A percentile compares a stretch with the other conserved stretches of the same genome.
These are phyloP conservation scores for Annulohypoxylon maeteangense DNA, from an alignment of 495 filamentous ascomycete genomes.

Conservation along the genomic window DNA sequence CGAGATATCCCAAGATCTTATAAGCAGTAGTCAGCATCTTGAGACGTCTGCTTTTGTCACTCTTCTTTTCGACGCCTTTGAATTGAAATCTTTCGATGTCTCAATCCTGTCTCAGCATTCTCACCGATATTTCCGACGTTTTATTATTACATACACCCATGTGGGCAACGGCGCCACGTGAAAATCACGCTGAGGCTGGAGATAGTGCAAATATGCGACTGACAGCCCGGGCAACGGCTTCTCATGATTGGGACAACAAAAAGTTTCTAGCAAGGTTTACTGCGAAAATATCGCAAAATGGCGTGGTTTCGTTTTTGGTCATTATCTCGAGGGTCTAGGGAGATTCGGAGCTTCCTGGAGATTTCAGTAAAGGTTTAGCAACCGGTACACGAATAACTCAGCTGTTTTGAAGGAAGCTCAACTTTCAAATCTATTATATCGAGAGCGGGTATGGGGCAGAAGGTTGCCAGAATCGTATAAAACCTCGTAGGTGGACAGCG, in stretches of 20 bases:
- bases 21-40: not conserved
- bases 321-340: not conserved
- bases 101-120: slow-evolving; percentile 38
- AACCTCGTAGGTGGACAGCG: not conserved
- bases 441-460: not conserved
- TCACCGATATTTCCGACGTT: slow-evolving; percentile 2
- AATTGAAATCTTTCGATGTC: slow-evolving; percentile 38
- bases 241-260: not conserved
- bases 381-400: slow-evolving; percentile 21
- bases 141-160: slow-evolving; percentile 1
- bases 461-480: not conserved
- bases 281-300: slow-evolving; percentile 20
- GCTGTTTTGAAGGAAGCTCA: not conserved
- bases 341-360: not conserved
- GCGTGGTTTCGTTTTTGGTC: slow-evolving; percentile 2
- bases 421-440: not conserved
- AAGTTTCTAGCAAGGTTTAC: not conserved
- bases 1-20: not conserved
- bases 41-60: not conserved
- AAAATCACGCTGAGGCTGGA: slow-evolving; percentile 15
- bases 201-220: slow-evolving; percentile 6
- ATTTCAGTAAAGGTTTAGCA: not conserved
- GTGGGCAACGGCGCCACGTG: slow-evolving; percentile 21
- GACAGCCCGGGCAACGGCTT: slow-evolving; percentile 7
- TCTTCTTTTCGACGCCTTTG: not conserved